A percentile compares a stretch with the other conserved stretches of the same genome.
These are phyloP conservation scores for Ogataea haglerorum DNA, from an alignment of 805 yeast species.

Conservation along the genomic window DNA sequence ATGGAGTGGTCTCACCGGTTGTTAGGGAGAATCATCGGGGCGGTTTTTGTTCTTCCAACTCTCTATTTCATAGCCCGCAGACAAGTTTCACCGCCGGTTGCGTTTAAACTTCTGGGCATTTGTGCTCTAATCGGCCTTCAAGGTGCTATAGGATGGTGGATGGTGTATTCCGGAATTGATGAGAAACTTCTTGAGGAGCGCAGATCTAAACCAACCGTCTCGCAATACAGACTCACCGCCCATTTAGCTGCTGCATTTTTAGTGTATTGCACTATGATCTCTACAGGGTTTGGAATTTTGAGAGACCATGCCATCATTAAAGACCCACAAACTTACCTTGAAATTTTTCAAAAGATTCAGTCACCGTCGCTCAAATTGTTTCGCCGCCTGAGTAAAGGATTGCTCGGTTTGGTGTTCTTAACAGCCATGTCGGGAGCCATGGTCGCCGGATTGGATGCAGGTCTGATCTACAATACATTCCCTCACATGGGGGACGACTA, in stretches of 20 bases:
- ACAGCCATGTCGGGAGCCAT: conserved; percentile 98
- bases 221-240: conserved; percentile 90
- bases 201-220: conserved; percentile 93
- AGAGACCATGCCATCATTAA: conserved; percentile 68
- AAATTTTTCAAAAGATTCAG: conserved; percentile 54
- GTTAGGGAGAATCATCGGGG: conserved; percentile 88
- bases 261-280: conserved; percentile 82
- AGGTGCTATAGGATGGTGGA: conserved; percentile 99
- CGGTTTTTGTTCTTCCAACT: conserved; percentile 80
- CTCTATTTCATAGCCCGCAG: conserved; percentile 68
- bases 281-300: conserved; percentile 83
- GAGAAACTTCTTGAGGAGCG: conserved; percentile 72
- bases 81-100: conserved; percentile 63
- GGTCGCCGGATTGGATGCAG: conserved; percentile 98
- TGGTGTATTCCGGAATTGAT: conserved; percentile 95
- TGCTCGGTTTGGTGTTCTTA: conserved; percentile 68
- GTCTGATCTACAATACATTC: conserved; percentile 90
- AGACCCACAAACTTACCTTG: conserved; percentile 56
- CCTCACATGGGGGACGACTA: conserved; percentile 92
- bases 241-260: conserved; percentile 92
- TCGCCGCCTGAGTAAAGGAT: conserved; percentile 50
- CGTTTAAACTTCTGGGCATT: conserved; percentile 65
- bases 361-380: conserved; percentile 57
- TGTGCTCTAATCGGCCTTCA: conserved; percentile 82
- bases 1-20: conserved; percentile 98